Conservation (phyloP, 179 eudicot genomes). For the Beta macrorhiza region DNA sequence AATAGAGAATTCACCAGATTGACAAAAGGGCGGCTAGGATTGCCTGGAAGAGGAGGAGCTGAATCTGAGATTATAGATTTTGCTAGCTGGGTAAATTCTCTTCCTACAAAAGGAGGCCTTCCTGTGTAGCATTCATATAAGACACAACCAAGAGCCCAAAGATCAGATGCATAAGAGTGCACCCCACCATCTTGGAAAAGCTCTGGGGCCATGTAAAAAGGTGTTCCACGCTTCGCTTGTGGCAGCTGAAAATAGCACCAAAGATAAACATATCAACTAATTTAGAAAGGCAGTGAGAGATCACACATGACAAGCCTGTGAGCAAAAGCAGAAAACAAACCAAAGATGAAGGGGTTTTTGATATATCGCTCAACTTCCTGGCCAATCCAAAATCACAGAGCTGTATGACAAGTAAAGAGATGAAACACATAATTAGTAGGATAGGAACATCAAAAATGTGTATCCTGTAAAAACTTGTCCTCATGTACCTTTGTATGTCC, state of each 20-base stretch:
- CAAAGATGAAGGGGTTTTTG: conserved; percentile 60
- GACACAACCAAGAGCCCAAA: conserved; percentile 99
- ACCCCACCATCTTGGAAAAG: conserved; percentile 97
- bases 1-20: conserved; percentile 80
- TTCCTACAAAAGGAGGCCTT: conserved; percentile 83
- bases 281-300: background rate
- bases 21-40: conserved; percentile 73
- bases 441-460: background rate
- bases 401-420: conserved; percentile 40
- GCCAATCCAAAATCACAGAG: conserved; percentile 95
- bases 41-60: conserved; percentile 81
- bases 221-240: conserved; percentile 92
- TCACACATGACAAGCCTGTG: background rate
- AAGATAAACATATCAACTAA: background rate
- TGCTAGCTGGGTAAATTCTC: conserved; percentile 76
- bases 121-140: conserved; percentile 88
- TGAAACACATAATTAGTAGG: conserved; percentile 10
- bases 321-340: conserved; percentile 38
- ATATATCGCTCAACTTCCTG: conserved; percentile 73
- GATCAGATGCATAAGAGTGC: conserved; percentile 96
- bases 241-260: conserved; percentile 58
- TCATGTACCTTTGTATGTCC: conserved; percentile 78
- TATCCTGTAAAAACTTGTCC: background rate
- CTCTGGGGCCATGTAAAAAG: conserved; percentile 99
- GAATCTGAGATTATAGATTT: conserved; percentile 86